These are phyloP conservation scores for Primulina tabacum DNA, from an alignment of 257 asterid species.

Conservation along the genomic window DNA sequence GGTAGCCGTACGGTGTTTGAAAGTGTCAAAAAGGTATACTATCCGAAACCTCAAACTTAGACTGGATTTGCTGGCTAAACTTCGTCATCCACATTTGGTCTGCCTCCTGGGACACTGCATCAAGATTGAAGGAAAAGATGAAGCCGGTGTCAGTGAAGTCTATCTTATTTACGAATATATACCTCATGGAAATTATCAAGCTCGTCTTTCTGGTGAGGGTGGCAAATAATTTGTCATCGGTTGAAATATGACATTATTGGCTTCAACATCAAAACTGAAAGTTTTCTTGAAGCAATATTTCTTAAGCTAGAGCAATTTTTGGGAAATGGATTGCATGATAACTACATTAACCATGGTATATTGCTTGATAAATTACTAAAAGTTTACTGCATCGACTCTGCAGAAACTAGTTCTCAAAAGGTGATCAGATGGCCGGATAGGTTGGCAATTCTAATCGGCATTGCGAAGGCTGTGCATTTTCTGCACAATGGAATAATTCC, in stretches of 20 bases:
- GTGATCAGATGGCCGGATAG: conserved; percentile 67
- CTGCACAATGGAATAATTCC: conserved; percentile 79
- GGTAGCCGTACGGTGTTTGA: conserved; percentile 55
- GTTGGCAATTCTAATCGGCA: conserved; percentile 46
- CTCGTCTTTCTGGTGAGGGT: conserved; percentile 60
- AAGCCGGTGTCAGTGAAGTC: conserved; percentile 40
- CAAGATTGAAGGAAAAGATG: conserved; percentile 37
- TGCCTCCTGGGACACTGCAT: conserved; percentile 76
- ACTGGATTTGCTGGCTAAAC: conserved; percentile 63
- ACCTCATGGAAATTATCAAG: conserved; percentile 47
- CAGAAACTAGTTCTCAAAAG: conserved; percentile 51
- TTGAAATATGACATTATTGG: background rate
- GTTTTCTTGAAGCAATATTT: background rate
- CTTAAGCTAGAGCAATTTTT: background rate
- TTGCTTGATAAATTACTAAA: background rate
- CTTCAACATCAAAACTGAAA: background rate
- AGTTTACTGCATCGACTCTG: conserved; percentile 8
- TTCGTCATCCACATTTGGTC: conserved; percentile 58
- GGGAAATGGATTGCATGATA: background rate
- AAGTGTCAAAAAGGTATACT: conserved; percentile 46
- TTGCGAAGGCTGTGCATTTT: conserved; percentile 77
- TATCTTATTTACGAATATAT: conserved; percentile 58
- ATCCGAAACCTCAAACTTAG: conserved; percentile 67
- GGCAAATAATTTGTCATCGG: background rate
- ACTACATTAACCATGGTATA: background rate